These are phyloP conservation scores for Aureobasidium sp. DNA, from an alignment of 2,329 filamentous ascomycete genomes.

Conservation along the genomic window DNA sequence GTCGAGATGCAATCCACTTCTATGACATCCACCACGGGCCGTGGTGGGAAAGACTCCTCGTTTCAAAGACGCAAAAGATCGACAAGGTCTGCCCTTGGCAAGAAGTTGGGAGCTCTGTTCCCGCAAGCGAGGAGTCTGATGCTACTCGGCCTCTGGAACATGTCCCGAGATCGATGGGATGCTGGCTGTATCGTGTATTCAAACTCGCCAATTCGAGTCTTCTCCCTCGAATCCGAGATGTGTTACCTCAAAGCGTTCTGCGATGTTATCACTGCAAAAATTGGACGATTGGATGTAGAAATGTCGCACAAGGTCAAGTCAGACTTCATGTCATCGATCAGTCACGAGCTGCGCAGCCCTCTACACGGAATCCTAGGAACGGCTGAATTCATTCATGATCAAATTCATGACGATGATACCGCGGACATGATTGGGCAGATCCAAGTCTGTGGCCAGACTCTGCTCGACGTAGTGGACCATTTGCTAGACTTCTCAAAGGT, in stretches of 20 bases:
- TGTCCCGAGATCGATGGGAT: conserved; percentile 31
- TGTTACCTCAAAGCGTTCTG: conserved; percentile 38
- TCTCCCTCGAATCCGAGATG: conserved; percentile 35
- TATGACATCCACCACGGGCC: neutral
- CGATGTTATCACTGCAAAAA: conserved; percentile 36
- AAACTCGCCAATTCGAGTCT: conserved; percentile 38
- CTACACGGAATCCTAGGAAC: conserved; percentile 43
- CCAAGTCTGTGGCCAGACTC: conserved; percentile 40
- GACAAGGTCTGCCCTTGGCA: conserved; percentile 1
- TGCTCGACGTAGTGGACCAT: conserved; percentile 35
- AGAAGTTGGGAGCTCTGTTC: conserved; percentile 25
- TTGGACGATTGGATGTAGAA: conserved; percentile 34
- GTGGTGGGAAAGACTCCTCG: neutral
- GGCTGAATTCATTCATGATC: conserved; percentile 41
- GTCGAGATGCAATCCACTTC: neutral
- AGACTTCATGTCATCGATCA: conserved; percentile 47
- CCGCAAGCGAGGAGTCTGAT: conserved; percentile 41
- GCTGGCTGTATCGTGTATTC: conserved; percentile 44
- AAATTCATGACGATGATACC: conserved; percentile 32
- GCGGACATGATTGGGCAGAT: conserved; percentile 35
- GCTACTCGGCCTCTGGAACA: conserved; percentile 48
- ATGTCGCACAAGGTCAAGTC: conserved; percentile 43
- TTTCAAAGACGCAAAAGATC: conserved; percentile 7
- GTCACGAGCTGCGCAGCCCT: conserved; percentile 45
- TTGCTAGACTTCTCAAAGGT: conserved; percentile 36